Base-by-base conservation (phyloP, 306 rosid species). In the Mucuna pruriens region DNA sequence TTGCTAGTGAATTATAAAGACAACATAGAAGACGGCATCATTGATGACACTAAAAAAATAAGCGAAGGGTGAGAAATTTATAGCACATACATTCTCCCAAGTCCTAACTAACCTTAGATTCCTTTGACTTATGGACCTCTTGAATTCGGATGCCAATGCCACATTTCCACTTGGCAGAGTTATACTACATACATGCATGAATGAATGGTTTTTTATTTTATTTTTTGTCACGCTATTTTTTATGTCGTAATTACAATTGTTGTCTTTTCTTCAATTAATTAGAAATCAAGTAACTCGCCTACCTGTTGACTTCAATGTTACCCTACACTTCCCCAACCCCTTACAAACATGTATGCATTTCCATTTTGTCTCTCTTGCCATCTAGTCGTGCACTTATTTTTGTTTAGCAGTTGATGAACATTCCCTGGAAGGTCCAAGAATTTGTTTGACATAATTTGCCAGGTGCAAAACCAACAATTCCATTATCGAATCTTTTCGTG, bases 111-210 rank as follows among this genome's bases (percentile, higher is more conserved):
- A 84, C 76, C 77, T 69, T 15, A 34, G 80, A 82, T 87, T 84
- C 88, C 77, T 74, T 85, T 85, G 87, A 77, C 86, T 79, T 83
- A 78, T 82, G 51, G 71, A 77, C 80, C 85, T 83, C 74, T 76
- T 86, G 73, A 74, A 73, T 34, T 17, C 44, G 83, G 60, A 49
- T 51, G 75, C 40, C 57, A 79, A 49, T 51, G 75, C 40, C 57
- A 79, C 55, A 66, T 67, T 33, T 45, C 34, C 65, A 68, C 46
- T 42, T 52, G 80, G 44, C 34, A 22, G 2, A 40, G 15, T 33
- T 52, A 29, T 15, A 69, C n/a, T 75, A 77, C 69, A 78, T 75
- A 77, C 69, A 78, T 88, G 84, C 82, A 88, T 76, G 80, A 80
- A 78, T 74, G n/a, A n/a, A n/a, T n/a, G n/a, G 80, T 7, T 68